Evolutionary conservation across 805 yeast genomes (phyloP).

Genomic region (Sugiyamaella lignohabitans): DNA sequence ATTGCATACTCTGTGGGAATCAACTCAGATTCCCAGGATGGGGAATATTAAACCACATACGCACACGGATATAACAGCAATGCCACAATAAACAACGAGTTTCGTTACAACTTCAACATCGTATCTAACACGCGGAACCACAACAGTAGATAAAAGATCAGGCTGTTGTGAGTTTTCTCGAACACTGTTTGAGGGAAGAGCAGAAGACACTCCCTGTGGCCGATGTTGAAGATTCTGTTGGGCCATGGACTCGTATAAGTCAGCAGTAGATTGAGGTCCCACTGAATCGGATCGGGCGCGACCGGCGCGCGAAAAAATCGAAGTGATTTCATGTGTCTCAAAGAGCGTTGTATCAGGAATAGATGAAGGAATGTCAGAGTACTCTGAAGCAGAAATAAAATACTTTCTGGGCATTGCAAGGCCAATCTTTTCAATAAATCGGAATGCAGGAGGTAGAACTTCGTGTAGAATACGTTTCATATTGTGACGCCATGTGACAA

Average conservation of each 20-base stretch:
- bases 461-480: slow-evolving; percentile 62
- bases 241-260: slow-evolving; percentile 35
- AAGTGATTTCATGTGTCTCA: slow-evolving; percentile 28
- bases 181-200: neutral
- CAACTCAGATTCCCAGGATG: too few relatives aligned
- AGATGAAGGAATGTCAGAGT: slow-evolving; percentile 30
- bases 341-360: slow-evolving; percentile 31
- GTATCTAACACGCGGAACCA: slow-evolving; percentile 41
- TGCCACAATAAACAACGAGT: slow-evolving; percentile 74
- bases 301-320: slow-evolving; percentile 21
- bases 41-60: too few relatives aligned
- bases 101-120: slow-evolving; percentile 75
- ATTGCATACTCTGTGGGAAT: too few relatives aligned
- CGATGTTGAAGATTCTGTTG: slow-evolving; percentile 26
- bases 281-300: slow-evolving; percentile 32
- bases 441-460: slow-evolving; percentile 55
- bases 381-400: slow-evolving; percentile 34
- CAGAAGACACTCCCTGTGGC: neutral
- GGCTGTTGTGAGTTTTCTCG: neutral
- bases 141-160: slow-evolving; percentile 23
- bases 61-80: too few relatives aligned
- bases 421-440: slow-evolving; percentile 32
- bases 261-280: slow-evolving; percentile 39
- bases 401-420: slow-evolving; percentile 35
- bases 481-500: slow-evolving; percentile 66